Conservation (phyloP, 1,284 basidiomycete genomes). For the Leccinum variabile region DNA sequence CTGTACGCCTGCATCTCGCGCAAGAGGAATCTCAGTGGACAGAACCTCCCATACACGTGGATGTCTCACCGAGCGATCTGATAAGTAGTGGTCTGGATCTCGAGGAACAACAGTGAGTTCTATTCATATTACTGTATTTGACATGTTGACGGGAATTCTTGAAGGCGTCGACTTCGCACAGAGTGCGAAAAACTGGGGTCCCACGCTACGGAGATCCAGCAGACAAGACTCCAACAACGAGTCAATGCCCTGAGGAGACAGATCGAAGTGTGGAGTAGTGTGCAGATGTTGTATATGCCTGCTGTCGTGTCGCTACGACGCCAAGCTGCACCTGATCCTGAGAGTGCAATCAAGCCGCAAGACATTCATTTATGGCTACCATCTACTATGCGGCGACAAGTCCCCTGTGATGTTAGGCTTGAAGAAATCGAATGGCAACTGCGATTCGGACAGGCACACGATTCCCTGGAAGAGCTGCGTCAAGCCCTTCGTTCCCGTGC, state of each 20-base stretch:
- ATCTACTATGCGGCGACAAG: background rate
- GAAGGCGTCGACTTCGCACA: background rate
- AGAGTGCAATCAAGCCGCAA: background rate
- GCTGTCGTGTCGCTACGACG: background rate
- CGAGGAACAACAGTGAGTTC: constrained; percentile 3
- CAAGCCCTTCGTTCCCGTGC: background rate
- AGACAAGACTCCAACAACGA: background rate
- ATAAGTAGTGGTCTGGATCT: constrained; percentile 2
- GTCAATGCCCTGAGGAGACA: constrained; percentile 1
- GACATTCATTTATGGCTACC: background rate
- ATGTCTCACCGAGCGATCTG: background rate
- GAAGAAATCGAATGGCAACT: constrained; percentile 10
- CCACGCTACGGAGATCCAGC: constrained; percentile 10
- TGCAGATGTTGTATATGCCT: constrained; percentile 17
- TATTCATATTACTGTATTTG: background rate
- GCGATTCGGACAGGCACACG: background rate
- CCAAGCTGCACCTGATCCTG: too few relatives aligned
- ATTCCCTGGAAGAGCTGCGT: constrained; percentile 5
- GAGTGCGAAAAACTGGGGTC: background rate
- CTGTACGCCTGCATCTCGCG: background rate
- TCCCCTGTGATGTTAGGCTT: background rate
- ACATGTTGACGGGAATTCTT: background rate
- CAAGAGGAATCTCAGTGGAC: background rate
- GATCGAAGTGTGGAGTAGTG: constrained; percentile 4
- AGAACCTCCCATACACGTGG: background rate